These are phyloP conservation scores for Acacia acuminata DNA, from an alignment of 306 rosid species.

Conservation along the genomic window DNA sequence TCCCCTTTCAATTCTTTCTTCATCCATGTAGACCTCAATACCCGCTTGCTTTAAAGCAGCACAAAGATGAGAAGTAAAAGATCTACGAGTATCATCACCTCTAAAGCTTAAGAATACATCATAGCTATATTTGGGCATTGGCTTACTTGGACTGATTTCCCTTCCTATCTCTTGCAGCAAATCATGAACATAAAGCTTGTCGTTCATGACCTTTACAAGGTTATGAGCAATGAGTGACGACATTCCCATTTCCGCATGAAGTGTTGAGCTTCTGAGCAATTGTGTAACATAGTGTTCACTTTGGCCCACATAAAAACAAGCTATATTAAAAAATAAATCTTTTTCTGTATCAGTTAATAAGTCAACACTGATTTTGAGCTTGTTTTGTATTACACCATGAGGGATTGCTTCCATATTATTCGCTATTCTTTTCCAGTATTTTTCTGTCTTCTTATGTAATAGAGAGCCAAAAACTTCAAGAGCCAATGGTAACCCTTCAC, in stretches of 20 bases:
- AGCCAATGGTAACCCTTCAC: not conserved
- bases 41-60: not conserved
- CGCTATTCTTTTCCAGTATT: not conserved
- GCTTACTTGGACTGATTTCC: too few species aligned
- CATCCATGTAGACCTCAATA: not conserved
- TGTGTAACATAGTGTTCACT: not conserved
- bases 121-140: not conserved
- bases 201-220: not conserved
- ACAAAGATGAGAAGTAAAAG: not conserved
- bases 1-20: not conserved
- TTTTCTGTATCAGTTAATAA: not conserved
- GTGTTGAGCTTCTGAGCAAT: not conserved
- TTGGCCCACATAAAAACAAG: not conserved
- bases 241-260: not conserved
- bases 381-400: not conserved
- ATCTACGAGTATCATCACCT: not conserved
- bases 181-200: conserved; percentile 5
- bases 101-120: not conserved
- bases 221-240: not conserved
- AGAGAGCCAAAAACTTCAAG: conserved; percentile 1
- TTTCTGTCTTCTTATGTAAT: not conserved
- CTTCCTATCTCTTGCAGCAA: not conserved
- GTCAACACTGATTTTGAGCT: not conserved
- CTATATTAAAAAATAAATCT: not conserved
- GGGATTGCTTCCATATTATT: not conserved